These are phyloP conservation scores for Barnettozyma salicaria DNA, from an alignment of 805 yeast genomes.

Conservation along the genomic window DNA sequence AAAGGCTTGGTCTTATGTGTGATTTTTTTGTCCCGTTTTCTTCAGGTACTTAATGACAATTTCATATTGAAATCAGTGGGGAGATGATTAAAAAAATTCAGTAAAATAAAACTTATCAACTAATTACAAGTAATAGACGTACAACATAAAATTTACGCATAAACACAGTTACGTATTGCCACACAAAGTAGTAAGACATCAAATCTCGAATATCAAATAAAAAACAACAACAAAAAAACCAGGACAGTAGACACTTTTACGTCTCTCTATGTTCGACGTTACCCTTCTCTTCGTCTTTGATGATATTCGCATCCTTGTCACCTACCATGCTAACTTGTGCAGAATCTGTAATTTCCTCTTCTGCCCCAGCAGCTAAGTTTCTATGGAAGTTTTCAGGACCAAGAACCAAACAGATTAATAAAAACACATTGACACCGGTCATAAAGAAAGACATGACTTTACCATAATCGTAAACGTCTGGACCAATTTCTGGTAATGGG, in stretches of 20 bases:
- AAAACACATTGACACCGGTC: conserved; percentile 55
- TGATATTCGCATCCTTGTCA: neutral
- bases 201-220: too few species aligned
- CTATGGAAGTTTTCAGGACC: conserved; percentile 54
- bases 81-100: too few species aligned
- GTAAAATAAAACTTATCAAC: too few species aligned
- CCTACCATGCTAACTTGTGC: conserved; percentile 15
- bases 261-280: conserved; percentile 6
- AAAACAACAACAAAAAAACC: too few species aligned
- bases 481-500: conserved; percentile 18
- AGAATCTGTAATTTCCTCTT: conserved; percentile 11
- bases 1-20: too few species aligned
- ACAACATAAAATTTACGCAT: too few species aligned
- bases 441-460: conserved; percentile 64
- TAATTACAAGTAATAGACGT: too few species aligned
- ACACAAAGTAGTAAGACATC: too few species aligned
- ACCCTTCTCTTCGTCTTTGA: conserved; percentile 10
- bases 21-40: too few species aligned
- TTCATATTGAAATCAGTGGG: too few species aligned
- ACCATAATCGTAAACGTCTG: conserved; percentile 51
- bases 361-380: conserved; percentile 27
- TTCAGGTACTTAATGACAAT: too few species aligned
- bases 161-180: too few species aligned
- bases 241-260: neutral
- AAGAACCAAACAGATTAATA: conserved; percentile 40